Evolutionary conservation across 2,329 filamentous ascomycete species (phyloP).

Genomic region (Cercospora berteroae): DNA sequence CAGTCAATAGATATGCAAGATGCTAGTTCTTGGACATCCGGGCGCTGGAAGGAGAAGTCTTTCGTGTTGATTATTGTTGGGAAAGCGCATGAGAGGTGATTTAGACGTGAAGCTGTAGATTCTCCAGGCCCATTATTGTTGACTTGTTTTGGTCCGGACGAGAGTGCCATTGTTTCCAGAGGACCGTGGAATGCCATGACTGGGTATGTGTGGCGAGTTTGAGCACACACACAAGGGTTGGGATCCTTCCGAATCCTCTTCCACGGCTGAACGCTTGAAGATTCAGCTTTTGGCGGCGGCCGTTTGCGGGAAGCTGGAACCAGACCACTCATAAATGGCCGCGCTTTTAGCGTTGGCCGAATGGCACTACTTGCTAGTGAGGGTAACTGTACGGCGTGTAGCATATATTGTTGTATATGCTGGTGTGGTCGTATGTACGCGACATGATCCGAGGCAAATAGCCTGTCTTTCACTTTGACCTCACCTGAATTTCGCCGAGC

Average conservation of each 20-base stretch:
- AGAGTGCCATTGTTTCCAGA: not conserved
- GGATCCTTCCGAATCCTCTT: not conserved
- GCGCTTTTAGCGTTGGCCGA: not conserved
- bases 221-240: not conserved
- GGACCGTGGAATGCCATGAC: not conserved
- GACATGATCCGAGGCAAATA: not conserved
- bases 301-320: not conserved
- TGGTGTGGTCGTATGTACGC: not conserved
- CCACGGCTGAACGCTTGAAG: not conserved
- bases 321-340: not conserved
- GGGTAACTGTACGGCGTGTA: not conserved
- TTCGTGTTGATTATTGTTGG: not conserved
- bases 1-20: constrained; percentile 3
- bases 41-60: constrained; percentile 1
- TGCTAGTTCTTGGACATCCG: not conserved
- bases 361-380: not conserved
- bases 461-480: not conserved
- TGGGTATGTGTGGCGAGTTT: not conserved
- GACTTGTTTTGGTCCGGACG: not conserved
- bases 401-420: not conserved
- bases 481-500: not conserved
- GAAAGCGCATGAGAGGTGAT: constrained; percentile 7
- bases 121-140: not conserved
- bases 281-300: not conserved
- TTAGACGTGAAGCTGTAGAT: not conserved